These are phyloP conservation scores for Naegleria fowleri DNA, from an alignment of 208 protist species.

Conservation along the genomic window DNA sequence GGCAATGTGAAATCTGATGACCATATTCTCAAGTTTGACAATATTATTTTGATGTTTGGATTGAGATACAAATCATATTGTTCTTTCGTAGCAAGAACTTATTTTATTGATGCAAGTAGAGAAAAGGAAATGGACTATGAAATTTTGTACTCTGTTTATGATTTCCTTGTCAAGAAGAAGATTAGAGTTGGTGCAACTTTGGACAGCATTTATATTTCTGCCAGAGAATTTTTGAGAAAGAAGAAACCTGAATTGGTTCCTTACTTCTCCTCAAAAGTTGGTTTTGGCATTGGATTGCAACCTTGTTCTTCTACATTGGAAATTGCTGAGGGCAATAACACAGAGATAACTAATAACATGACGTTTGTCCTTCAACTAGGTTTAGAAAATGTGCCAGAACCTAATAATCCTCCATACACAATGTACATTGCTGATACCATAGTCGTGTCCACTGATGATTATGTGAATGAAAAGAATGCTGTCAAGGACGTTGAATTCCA, in stretches of 20 bases:
- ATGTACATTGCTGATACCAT: neutral
- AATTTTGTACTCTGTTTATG: neutral
- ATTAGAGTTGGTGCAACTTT: neutral
- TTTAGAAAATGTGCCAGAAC: neutral
- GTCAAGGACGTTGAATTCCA: neutral
- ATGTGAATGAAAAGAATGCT: neutral
- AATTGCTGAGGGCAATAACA: neutral
- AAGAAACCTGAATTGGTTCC: neutral
- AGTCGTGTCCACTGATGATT: neutral
- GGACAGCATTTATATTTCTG: neutral
- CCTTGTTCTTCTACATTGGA: neutral
- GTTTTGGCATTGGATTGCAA: neutral
- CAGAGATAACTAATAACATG: neutral
- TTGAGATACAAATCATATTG: conserved; percentile 5
- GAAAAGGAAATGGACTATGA: neutral
- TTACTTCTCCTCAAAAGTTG: neutral
- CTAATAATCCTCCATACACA: neutral
- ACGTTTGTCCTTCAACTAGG: neutral
- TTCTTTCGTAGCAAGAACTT: conserved; percentile 1
- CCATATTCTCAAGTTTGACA: neutral
- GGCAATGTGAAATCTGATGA: neutral
- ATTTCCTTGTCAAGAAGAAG: neutral
- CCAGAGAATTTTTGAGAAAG: neutral
- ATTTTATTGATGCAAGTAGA: neutral
- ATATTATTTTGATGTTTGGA: neutral